These are phyloP conservation scores for Mycena kentingensis DNA, from an alignment of 768 basidiomycete genomes.

Conservation along the genomic window DNA sequence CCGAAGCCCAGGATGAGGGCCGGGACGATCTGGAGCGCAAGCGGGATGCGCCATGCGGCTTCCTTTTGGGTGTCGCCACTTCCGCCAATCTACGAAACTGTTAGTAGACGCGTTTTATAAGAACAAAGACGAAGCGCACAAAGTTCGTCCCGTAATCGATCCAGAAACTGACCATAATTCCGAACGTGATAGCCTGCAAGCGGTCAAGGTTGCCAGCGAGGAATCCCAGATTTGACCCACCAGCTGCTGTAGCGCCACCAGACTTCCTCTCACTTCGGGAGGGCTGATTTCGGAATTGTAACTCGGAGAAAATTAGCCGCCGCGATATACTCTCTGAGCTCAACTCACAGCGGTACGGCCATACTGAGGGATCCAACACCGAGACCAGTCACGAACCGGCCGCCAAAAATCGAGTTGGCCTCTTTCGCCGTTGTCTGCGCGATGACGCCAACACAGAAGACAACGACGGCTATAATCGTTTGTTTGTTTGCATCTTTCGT, in stretches of 20 bases:
- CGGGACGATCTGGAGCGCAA: slow-evolving; percentile 74
- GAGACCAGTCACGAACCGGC: slow-evolving; percentile 77
- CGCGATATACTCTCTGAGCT: neutral
- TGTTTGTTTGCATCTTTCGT: neutral
- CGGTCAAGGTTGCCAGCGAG: neutral
- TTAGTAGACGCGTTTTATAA: slow-evolving; percentile 49
- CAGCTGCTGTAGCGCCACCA: slow-evolving; percentile 81
- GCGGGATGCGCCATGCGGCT: slow-evolving; percentile 76
- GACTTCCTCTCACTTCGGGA: slow-evolving; percentile 78
- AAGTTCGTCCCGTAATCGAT: slow-evolving; percentile 47
- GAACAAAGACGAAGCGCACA: slow-evolving; percentile 25
- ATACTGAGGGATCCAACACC: slow-evolving; percentile 82
- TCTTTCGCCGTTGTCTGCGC: slow-evolving; percentile 63
- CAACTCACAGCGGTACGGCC: slow-evolving; percentile 45
- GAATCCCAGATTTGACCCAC: neutral
- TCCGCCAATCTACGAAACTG: slow-evolving; percentile 65
- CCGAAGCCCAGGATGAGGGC: slow-evolving; percentile 71
- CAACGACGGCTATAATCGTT: slow-evolving; percentile 45
- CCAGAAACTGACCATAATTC: slow-evolving; percentile 69
- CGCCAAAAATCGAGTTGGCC: slow-evolving; percentile 69
- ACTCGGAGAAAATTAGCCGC: neutral
- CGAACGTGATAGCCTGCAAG: slow-evolving; percentile 66
- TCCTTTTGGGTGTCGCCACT: slow-evolving; percentile 56
- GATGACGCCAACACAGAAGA: slow-evolving; percentile 74
- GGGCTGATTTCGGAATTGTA: slow-evolving; percentile 76